Base-by-base conservation (phyloP, 129 eudicot species). In the Chrysanthemum lavandulifolium region DNA sequence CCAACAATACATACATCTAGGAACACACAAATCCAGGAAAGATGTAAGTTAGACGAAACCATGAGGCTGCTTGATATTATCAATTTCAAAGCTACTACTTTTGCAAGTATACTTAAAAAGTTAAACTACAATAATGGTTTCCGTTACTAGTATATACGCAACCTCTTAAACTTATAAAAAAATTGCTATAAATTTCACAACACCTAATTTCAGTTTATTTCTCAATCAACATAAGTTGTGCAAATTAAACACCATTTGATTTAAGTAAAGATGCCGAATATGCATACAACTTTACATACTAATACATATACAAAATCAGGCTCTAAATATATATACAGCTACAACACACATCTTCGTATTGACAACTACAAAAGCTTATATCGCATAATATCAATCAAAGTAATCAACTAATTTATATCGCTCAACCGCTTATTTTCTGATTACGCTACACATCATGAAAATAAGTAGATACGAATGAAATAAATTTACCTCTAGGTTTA, bases 1-100 rank as follows among this genome's bases (percentile, higher is more conserved):
- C 98, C 98, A 74, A 93, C 98, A 54, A 93, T 84, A 75, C 98
- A 93, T 77, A 90, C 98, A 90, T 93, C 98, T 93, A 73, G n/a
- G n/a, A n/a, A n/a, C n/a, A n/a, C n/a, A n/a, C 52, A 21, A 78
- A 78, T 65, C 61, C 56, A 72, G 43, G 27, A 74, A 73, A 58
- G 60, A 5, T 21, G 57, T 48, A 10, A 4, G 23, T 57, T 57
- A 57, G 31, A 57, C 40, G 14, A 58, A 58, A 58, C 31, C 63
- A 58, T 21, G 14, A 27, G 16, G 33, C 33, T 15, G n/a, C 48
- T 63, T 74, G 50, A 68, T 61, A n/a, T 6, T 59, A 45, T 10
- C 0, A 25, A 54, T 47, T 21, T 15, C 51, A 60, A 56, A 65
- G 16, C 52, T 25, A 60, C 78, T 49, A 40, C 29, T 53, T 64